Conservation (phyloP, 306 rosid species). For the Sicyos baderoa region DNA sequence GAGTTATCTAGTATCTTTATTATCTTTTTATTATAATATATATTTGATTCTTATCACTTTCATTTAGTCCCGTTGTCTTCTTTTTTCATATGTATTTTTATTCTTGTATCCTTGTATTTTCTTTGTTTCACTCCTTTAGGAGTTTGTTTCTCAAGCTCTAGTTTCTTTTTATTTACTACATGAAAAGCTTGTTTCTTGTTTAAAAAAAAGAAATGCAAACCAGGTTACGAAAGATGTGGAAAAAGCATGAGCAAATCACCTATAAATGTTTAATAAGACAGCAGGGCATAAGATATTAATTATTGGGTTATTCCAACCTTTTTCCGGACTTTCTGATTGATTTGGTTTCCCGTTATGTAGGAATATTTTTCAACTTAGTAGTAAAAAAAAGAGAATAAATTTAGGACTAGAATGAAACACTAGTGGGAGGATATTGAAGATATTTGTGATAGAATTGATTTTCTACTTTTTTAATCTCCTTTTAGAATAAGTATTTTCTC, state of each 20-base stretch:
- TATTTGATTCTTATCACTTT: too few species aligned
- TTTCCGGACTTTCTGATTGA: neutral
- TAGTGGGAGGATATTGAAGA: neutral
- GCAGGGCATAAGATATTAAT: neutral
- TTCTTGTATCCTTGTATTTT: too few species aligned
- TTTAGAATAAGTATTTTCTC: neutral
- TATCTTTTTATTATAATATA: too few species aligned
- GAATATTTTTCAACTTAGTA: constrained; percentile 4
- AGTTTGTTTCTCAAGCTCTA: too few species aligned
- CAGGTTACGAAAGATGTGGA: neutral
- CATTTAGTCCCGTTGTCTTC: too few species aligned
- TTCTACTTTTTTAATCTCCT: neutral
- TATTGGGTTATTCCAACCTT: neutral
- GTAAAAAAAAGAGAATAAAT: neutral
- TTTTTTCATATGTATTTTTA: too few species aligned
- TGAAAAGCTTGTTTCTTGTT: too few species aligned
- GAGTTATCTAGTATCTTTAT: too few species aligned
- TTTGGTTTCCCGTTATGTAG: neutral
- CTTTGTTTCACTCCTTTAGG: too few species aligned
- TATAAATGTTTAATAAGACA: neutral
- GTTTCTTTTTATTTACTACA: too few species aligned
- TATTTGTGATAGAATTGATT: neutral
- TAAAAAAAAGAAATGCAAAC: too few species aligned
- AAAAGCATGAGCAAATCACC: neutral
- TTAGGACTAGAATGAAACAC: neutral